Evolutionary conservation across 2,329 filamentous ascomycete genomes (phyloP).

Genomic region (Lecanicillium sp.): DNA sequence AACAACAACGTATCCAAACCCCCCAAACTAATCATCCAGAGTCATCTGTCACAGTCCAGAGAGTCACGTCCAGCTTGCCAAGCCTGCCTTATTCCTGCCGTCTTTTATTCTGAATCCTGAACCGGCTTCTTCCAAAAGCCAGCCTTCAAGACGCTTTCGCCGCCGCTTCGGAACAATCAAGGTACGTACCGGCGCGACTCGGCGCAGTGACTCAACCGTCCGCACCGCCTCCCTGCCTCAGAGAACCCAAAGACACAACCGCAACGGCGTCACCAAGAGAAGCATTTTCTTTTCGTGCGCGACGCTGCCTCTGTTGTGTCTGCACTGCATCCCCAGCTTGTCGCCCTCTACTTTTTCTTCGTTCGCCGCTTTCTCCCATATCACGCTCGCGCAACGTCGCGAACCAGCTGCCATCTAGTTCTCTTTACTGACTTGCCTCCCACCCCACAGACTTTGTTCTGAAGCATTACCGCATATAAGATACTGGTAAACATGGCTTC

Average conservation of each 20-base stretch:
- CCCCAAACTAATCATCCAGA: conserved; percentile 44
- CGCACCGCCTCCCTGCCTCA: conserved; percentile 2
- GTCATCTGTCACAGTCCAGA: conserved; percentile 54
- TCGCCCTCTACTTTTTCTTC: conserved; percentile 16
- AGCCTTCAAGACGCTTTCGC: conserved; percentile 1
- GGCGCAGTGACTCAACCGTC: conserved; percentile 8
- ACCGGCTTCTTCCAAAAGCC: no score
- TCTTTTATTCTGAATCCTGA: no score
- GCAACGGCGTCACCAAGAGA: not conserved
- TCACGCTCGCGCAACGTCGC: not conserved
- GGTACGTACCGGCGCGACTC: conserved; percentile 5
- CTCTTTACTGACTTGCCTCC: not conserved
- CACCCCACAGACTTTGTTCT: conserved; percentile 26
- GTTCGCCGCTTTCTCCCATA: conserved; percentile 9
- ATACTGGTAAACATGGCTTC: conserved; percentile 49
- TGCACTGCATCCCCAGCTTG: conserved; percentile 13
- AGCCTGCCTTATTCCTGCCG: conserved; percentile 18
- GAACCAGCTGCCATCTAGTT: no score
- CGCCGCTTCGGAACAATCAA: conserved; percentile 8
- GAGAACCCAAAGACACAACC: no score
- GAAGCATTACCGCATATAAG: conserved; percentile 32
- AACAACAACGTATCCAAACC: conserved; percentile 42
- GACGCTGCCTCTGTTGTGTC: not conserved
- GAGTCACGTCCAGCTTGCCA: conserved; percentile 48
- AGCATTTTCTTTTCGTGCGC: not conserved